Conservation (phyloP, 2,329 filamentous ascomycete genomes). For the Lasiodiplodia theobromae region DNA sequence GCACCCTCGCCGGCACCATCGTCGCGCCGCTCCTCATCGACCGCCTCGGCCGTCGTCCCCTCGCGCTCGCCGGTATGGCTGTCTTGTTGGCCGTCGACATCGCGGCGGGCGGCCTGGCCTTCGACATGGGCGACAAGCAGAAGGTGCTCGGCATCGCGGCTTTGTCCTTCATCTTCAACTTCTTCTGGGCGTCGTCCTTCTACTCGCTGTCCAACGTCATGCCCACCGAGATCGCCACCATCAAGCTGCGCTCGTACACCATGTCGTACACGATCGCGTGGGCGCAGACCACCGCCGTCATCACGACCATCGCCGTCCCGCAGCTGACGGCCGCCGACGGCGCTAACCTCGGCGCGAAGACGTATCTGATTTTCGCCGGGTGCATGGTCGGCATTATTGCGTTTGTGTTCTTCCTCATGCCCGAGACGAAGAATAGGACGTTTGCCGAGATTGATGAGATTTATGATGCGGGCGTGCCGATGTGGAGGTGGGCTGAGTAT, state of each 20-base stretch:
- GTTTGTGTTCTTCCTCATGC: slow-evolving; percentile 54
- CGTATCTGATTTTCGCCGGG: slow-evolving; percentile 56
- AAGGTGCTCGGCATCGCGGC: slow-evolving; percentile 18
- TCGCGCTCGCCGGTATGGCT: slow-evolving; percentile 45
- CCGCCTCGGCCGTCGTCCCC: slow-evolving; percentile 65
- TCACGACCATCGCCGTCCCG: slow-evolving; percentile 21
- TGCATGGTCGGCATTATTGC: slow-evolving; percentile 54
- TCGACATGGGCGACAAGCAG: background rate
- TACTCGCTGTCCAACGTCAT: slow-evolving; percentile 24
- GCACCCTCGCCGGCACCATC: slow-evolving; percentile 59
- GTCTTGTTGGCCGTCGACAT: slow-evolving; percentile 34
- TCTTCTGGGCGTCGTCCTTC: slow-evolving; percentile 25
- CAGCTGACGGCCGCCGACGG: slow-evolving; percentile 13
- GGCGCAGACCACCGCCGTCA: slow-evolving; percentile 23
- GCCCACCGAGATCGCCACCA: slow-evolving; percentile 20
- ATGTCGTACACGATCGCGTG: slow-evolving; percentile 26
- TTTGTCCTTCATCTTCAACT: slow-evolving; percentile 22
- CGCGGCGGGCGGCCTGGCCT: slow-evolving; percentile 9
- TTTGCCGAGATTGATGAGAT: slow-evolving; percentile 57
- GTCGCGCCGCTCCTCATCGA: slow-evolving; percentile 69
- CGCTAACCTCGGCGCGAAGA: slow-evolving; percentile 13
- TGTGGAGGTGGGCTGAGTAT: slow-evolving; percentile 15
- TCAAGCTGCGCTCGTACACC: slow-evolving; percentile 24
- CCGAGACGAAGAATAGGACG: slow-evolving; percentile 54
- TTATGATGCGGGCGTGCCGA: slow-evolving; percentile 41